Evolutionary conservation across 106 monocot genomes (phyloP).

Genomic region (Amphibolis antarctica): DNA sequence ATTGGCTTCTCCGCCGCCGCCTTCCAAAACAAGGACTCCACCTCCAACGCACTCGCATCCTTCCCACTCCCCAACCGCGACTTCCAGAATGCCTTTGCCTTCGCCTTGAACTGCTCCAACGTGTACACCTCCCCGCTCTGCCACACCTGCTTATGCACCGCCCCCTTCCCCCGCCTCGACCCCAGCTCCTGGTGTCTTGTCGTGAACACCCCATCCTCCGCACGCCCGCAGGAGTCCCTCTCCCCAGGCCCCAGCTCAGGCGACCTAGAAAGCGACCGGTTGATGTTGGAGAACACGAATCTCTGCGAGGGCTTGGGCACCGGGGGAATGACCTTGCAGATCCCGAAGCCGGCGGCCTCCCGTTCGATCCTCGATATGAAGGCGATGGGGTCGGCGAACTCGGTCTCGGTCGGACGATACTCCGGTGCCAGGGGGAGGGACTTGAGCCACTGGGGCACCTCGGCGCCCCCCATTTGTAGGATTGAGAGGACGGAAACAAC

Average conservation of each 20-base stretch:
- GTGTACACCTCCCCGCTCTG: conserved; percentile 85
- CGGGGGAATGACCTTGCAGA: conserved; percentile 96
- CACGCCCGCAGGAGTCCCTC: not conserved
- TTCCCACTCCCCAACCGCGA: conserved; percentile 33
- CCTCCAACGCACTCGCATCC: conserved; percentile 36
- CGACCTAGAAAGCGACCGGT: conserved; percentile 37
- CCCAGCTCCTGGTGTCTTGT: conserved; percentile 89
- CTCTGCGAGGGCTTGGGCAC: conserved; percentile 52
- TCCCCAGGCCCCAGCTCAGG: conserved; percentile 16
- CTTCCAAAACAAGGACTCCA: conserved; percentile 88
- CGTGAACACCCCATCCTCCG: conserved; percentile 32
- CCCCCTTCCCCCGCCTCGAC: conserved; percentile 9
- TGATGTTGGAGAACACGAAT: conserved; percentile 66
- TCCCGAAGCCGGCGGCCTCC: conserved; percentile 74
- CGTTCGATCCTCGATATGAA: conserved; percentile 87
- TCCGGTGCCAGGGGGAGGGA: conserved; percentile 77
- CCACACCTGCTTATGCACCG: conserved; percentile 82
- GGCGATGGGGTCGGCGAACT: conserved; percentile 91
- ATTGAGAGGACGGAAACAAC: not conserved
- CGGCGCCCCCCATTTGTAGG: not conserved
- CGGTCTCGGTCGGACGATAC: conserved; percentile 85
- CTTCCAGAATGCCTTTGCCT: conserved; percentile 49
- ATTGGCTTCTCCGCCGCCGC: conserved; percentile 60
- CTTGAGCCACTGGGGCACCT: conserved; percentile 57
- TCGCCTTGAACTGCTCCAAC: conserved; percentile 85